Percentiles rank a stretch among this genome's conserved stretches.
Conservation (phyloP, 202 grass and related monocot species). For the Panicum virgatum region DNA sequence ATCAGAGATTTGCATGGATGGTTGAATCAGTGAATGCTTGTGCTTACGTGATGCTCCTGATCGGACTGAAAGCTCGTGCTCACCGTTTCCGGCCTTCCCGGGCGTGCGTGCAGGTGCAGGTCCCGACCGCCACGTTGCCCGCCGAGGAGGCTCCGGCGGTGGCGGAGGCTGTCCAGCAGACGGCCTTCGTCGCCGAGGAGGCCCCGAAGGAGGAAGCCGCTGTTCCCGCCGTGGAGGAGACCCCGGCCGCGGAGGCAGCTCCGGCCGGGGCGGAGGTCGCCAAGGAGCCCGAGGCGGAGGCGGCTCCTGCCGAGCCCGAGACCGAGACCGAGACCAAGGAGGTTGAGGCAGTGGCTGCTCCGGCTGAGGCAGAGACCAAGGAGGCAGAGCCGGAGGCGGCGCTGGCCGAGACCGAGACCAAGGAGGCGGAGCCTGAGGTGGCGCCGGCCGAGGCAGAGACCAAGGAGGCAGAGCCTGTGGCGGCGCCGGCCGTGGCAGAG, state of each 20-base stretch:
- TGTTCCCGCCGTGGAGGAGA: background rate
- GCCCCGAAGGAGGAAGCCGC: conserved; percentile 37
- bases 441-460: no score
- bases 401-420: no score
- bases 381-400: no score
- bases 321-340: background rate
- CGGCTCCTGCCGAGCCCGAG: background rate
- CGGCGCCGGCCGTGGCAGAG: no score
- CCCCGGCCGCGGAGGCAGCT: background rate
- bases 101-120: conserved; percentile 48
- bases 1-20: background rate
- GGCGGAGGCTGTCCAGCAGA: conserved; percentile 29
- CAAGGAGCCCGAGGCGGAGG: conserved; percentile 10
- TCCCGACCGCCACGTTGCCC: conserved; percentile 23
- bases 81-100: background rate
- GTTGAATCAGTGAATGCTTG: no score
- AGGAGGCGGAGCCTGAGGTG: no score
- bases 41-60: background rate
- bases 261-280: background rate
- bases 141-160: conserved; percentile 47
- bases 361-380: background rate
- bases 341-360: background rate
- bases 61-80: background rate
- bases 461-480: no score
- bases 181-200: conserved; percentile 7